A percentile compares a stretch with the other conserved stretches of the same genome.
phyloP scores from a whole-genome alignment of 495 filamentous ascomycete species.

The Sporormia fimetaria region DNA sequence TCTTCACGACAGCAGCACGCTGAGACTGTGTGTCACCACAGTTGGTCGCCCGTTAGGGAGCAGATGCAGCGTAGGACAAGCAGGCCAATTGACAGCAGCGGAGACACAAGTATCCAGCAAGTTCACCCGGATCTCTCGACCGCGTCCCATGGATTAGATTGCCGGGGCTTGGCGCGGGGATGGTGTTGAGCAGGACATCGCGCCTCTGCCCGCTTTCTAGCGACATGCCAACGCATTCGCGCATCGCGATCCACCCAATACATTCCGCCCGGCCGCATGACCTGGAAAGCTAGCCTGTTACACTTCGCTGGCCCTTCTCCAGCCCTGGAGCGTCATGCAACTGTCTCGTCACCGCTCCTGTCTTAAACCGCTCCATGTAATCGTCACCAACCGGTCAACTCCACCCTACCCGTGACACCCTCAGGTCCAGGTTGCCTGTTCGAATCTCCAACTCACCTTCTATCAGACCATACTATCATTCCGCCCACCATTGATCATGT shows the following conservation, averaged over 20 bases:
- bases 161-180: not conserved
- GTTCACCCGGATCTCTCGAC: too few relatives aligned
- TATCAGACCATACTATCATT: conserved; percentile 7
- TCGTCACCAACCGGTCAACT: not conserved
- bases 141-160: not conserved
- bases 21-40: too few relatives aligned
- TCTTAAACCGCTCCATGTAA: conserved; percentile 4
- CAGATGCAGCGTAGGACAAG: too few relatives aligned
- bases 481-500: too few relatives aligned
- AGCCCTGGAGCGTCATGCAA: conserved; percentile 19
- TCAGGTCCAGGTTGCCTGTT: too few relatives aligned
- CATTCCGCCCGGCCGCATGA: conserved; percentile 6
- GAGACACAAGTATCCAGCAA: too few relatives aligned
- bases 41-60: too few relatives aligned
- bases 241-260: conserved; percentile 18
- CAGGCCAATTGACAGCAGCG: too few relatives aligned
- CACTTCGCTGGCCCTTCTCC: conserved; percentile 2
- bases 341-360: conserved; percentile 15
- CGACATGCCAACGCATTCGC: conserved; percentile 21
- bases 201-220: conserved; percentile 4
- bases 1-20: too few relatives aligned
- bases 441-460: too few relatives aligned
- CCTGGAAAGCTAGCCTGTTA: too few relatives aligned
- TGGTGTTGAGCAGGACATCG: not conserved
- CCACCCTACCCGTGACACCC: not conserved